phyloP scores from a whole-genome alignment of 371 early-diverging fungal genomes.

The Mortierella sp. region DNA sequence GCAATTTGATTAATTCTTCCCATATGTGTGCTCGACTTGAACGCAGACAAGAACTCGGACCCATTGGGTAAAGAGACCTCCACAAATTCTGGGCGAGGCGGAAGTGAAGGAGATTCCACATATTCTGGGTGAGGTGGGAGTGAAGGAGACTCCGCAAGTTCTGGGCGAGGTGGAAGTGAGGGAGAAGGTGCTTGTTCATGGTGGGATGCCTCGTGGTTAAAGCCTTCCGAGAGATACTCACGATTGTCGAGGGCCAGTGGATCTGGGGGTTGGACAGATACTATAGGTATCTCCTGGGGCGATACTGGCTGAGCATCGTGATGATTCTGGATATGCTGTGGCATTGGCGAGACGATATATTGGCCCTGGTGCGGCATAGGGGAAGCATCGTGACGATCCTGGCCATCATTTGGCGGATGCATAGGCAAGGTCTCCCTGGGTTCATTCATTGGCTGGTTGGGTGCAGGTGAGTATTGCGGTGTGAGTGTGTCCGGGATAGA shows the following conservation, averaged over 20 bases:
- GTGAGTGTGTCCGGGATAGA: neutral
- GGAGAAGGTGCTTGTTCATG: slow-evolving; percentile 29
- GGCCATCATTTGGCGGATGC: neutral
- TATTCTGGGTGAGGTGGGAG: slow-evolving; percentile 12
- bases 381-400: neutral
- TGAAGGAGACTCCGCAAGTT: slow-evolving; percentile 15
- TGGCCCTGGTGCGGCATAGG: neutral
- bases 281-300: neutral
- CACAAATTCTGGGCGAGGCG: slow-evolving; percentile 34
- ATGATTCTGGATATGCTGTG: neutral
- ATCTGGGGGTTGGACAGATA: neutral
- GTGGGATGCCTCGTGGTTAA: neutral
- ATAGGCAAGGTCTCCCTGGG: neutral
- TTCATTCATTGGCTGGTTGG: neutral
- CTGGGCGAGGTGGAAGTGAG: slow-evolving; percentile 37
- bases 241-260: neutral
- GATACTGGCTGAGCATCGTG: no score
- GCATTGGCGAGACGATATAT: neutral
- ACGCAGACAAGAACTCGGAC: slow-evolving; percentile 27
- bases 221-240: neutral
- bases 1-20: slow-evolving; percentile 39
- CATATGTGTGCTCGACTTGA: slow-evolving; percentile 28
- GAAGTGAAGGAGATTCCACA: slow-evolving; percentile 30
- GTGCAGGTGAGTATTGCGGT: neutral
- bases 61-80: slow-evolving; percentile 17